phyloP scores from a whole-genome alignment of 2,329 filamentous ascomycete species.

The Ceratocystis huliohia region DNA sequence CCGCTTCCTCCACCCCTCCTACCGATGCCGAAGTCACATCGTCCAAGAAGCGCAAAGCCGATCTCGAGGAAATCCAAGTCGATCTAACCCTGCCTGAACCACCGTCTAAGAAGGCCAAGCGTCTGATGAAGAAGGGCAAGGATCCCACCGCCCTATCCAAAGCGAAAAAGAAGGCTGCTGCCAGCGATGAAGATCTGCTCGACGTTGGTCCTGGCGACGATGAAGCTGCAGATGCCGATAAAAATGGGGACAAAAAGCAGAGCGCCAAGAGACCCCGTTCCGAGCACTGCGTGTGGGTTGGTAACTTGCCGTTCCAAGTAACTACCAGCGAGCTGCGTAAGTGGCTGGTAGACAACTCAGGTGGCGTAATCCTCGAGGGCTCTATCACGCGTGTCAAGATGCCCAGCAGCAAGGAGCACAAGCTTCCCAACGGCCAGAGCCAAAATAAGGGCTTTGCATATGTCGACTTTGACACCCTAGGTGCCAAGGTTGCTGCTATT shows the following conservation, averaged over 20 bases:
- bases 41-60: constrained; percentile 60
- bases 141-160: constrained; percentile 35
- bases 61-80: constrained; percentile 68
- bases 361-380: constrained; percentile 50
- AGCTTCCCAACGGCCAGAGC: constrained; percentile 23
- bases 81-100: constrained; percentile 83
- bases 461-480: constrained; percentile 68
- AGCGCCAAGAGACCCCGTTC: constrained; percentile 47
- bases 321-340: constrained; percentile 61
- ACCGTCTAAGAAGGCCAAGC: constrained; percentile 84
- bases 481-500: constrained; percentile 63
- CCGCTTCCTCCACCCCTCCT: not conserved
- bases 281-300: constrained; percentile 84
- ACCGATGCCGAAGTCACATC: constrained; percentile 19
- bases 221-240: constrained; percentile 21
- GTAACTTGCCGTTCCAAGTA: constrained; percentile 77
- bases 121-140: constrained; percentile 77
- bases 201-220: constrained; percentile 20
- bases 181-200: constrained; percentile 27
- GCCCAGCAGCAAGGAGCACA: constrained; percentile 33
- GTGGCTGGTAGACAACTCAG: constrained; percentile 65
- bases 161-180: constrained; percentile 29
- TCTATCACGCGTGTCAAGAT: constrained; percentile 77
- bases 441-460: constrained; percentile 90
- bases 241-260: constrained; percentile 29